Base-by-base conservation (phyloP, 2,329 filamentous ascomycete species). In the Leptographium wingfieldii region DNA sequence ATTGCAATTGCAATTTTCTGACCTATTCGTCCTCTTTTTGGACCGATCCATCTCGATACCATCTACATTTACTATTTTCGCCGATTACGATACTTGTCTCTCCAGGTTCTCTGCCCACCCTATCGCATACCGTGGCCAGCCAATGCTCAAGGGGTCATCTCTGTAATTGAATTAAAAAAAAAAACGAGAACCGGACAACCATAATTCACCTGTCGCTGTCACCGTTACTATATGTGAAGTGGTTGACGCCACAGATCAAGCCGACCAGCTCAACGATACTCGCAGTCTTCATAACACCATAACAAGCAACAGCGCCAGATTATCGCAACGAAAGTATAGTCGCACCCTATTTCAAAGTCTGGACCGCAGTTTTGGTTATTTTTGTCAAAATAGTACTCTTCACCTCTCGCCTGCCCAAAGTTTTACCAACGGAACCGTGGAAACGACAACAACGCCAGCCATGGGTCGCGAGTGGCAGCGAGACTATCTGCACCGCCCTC, bases 401-500 rank as follows among this genome's bases (percentile, higher is more conserved):
- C 53, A 40, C 35, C 53, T 55, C 11, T 38, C 33, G 31, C 9
- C 5, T 22, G 25, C 25, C 29, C 29, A n/a, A 27, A 19, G 4
- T 31, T 25, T 19, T n/a, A 51, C 29, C 56, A 55, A 25, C 33
- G 14, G n/a, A 10, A 27, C 10, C 22, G 19, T 43, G 12, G 40
- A 57, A 31, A 27, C 27, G 25, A 55, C 22, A 16, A 55, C 52
- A 16, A 55, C 52, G 14, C n/a, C 55, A 53, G 58, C 59, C 61
- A 66, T 66, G 64, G 64, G 58, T 48, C 64, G 62, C 38, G 64
- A 65, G 25, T 63, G 56, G 55, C 38, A 58, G 33, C 49, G 61
- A 48, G 59, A 63, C 25, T 59, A 59, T 40, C 61, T 64, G 14
- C 60, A 61, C 19, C 65, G 65, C 27, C 62, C 63, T 11, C 63